Evolutionary conservation across 352 stramenopile species (phyloP).

Genomic region (Phytophthora hybrid): DNA sequence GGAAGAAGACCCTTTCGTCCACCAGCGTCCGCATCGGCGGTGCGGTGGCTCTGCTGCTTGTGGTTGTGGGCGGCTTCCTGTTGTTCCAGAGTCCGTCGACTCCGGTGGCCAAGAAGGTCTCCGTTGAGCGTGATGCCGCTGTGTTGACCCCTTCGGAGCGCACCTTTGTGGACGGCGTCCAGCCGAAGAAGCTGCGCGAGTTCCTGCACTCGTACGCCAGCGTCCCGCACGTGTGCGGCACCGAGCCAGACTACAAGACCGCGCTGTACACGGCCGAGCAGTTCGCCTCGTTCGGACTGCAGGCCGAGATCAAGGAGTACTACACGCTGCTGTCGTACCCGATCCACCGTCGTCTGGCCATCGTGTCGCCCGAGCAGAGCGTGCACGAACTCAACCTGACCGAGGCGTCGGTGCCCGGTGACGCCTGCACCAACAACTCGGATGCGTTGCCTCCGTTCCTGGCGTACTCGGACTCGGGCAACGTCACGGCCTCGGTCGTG

Average conservation of each 20-base stretch:
- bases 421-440: constrained; percentile 64
- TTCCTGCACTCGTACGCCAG: constrained; percentile 41
- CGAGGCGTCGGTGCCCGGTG: constrained; percentile 60
- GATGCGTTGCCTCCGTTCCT: constrained; percentile 64
- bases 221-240: constrained; percentile 46
- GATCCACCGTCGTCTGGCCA: constrained; percentile 42
- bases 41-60: constrained; percentile 18
- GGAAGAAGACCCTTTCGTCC: constrained; percentile 29
- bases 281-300: constrained; percentile 53
- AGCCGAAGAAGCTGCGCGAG: constrained; percentile 34
- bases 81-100: constrained; percentile 30
- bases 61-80: constrained; percentile 34
- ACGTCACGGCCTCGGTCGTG: constrained; percentile 62
- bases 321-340: constrained; percentile 74
- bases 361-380: constrained; percentile 44
- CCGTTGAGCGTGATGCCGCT: constrained; percentile 17
- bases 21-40: constrained; percentile 21
- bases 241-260: constrained; percentile 33
- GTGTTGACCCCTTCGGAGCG: constrained; percentile 24
- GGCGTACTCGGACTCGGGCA: constrained; percentile 46
- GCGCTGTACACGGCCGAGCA: constrained; percentile 45
- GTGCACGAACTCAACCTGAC: constrained; percentile 59
- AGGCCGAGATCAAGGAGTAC: constrained; percentile 69
- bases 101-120: constrained; percentile 11
- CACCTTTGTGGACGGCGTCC: constrained; percentile 31